Percentiles rank a stretch among this genome's conserved stretches.
phyloP scores from a whole-genome alignment of 192 early-diverging fungal species.

The Backusella macrospora region DNA sequence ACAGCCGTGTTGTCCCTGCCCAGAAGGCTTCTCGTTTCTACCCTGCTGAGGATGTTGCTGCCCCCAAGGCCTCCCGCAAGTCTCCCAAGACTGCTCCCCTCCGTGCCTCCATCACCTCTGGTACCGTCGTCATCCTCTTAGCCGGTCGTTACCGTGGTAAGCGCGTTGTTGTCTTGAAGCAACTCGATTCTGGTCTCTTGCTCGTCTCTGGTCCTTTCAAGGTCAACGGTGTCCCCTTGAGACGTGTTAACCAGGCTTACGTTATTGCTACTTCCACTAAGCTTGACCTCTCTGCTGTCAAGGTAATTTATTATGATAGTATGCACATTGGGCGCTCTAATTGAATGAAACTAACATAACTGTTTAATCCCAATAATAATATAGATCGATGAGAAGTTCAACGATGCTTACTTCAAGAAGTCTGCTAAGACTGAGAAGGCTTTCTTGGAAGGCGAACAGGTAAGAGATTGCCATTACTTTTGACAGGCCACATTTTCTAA shows the following conservation, averaged over 20 bases:
- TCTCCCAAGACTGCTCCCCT: constrained; percentile 67
- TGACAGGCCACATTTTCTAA: neutral
- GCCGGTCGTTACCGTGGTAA: constrained; percentile 96
- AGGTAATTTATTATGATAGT: constrained; percentile 35
- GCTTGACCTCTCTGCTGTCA: constrained; percentile 82
- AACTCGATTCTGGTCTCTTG: constrained; percentile 92
- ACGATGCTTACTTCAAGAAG: constrained; percentile 92
- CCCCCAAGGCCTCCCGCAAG: constrained; percentile 84
- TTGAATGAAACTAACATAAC: neutral
- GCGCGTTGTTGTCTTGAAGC: constrained; percentile 99
- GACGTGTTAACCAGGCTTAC: constrained; percentile 99
- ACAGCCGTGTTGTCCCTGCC: constrained; percentile 66
- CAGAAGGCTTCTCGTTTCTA: constrained; percentile 78
- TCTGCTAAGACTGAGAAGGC: constrained; percentile 86
- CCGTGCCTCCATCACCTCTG: constrained; percentile 94
- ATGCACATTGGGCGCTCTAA: neutral
- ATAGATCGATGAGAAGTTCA: constrained; percentile 76
- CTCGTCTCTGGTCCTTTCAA: constrained; percentile 98
- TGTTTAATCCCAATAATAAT: neutral
- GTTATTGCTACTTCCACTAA: constrained; percentile 99
- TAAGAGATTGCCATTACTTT: neutral
- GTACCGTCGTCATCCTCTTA: constrained; percentile 96
- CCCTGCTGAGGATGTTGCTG: constrained; percentile 81
- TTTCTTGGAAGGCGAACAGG: constrained; percentile 80
- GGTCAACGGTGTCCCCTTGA: constrained; percentile 97